Base-by-base conservation (phyloP, 1,139 yeast species). In the Taiozyma sp. region DNA sequence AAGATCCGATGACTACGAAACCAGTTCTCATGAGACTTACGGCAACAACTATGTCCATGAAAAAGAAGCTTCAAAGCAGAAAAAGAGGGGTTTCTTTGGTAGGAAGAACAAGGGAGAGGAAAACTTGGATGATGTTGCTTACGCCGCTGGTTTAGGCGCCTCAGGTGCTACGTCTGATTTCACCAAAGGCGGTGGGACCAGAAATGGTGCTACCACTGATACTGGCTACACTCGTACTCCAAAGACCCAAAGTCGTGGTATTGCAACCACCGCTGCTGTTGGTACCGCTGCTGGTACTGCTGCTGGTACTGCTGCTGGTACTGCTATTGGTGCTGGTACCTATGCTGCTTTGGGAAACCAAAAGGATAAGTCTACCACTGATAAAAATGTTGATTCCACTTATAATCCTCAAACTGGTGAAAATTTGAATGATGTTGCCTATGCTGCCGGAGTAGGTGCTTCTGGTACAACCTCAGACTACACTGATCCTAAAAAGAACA, bases 1-100 rank as follows among this genome's bases (percentile, higher is more conserved):
- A 43, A 46, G 48, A 39, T 49, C 60, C 30, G 60, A 56, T 1
- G 46, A 52, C 41, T 54, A 58, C 43, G 64, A 61, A 28, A 45
- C 57, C 2, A 53, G 58, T 36, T 62, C 64, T 7, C 62, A 61
- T 44, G 64, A 60, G 7, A 62, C 64, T 24, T 62, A 60, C 50
- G 63, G 63, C 9, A 61, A 61, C 48, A 62, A 55, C 24, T 56
- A 61, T 44, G 47, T 51, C 8, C 47, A 51, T 4, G 62, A 59
- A 38, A 58, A 59, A 49, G 39, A 48, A 42, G 24, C 16, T 46
- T 48, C 39, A 24, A 24, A 24, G 32, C 30, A 38, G 22, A 50
- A 51, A 36, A 52, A 51, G 32, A 50, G 54, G 13, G 56, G 59
- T 1, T 56, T 60, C 48, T 58, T 57, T 23, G 29, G 44, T 1